phyloP scores from a whole-genome alignment of 2,329 filamentous ascomycete genomes.

The Phialophora verrucosa region DNA sequence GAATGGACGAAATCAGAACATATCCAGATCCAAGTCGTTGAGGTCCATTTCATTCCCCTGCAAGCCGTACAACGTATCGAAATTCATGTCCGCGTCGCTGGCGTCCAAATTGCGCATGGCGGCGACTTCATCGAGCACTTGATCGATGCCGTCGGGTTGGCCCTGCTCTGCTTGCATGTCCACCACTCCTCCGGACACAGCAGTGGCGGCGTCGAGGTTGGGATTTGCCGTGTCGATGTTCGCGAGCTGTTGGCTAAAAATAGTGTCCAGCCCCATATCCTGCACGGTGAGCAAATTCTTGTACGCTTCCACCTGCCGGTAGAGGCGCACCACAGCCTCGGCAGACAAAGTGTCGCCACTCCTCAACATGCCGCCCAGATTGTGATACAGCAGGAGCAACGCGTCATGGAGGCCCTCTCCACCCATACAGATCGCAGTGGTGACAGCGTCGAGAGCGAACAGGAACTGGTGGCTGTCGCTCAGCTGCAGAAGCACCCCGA shows the following conservation, averaged over 20 bases:
- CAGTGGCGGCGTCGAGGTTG: slow-evolving; percentile 43
- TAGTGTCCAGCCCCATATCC: slow-evolving; percentile 33
- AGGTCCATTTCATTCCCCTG: slow-evolving; percentile 36
- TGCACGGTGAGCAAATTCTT: slow-evolving; percentile 39
- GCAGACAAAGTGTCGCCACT: slow-evolving; percentile 52
- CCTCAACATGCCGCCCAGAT: slow-evolving; percentile 49
- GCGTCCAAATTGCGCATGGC: slow-evolving; percentile 35
- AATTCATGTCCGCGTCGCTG: slow-evolving; percentile 36
- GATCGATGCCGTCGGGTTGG: slow-evolving; percentile 38
- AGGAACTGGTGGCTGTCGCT: slow-evolving; percentile 49
- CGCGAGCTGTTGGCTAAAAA: slow-evolving; percentile 43
- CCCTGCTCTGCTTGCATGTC: slow-evolving; percentile 23
- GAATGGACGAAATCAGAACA: slow-evolving; percentile 30
- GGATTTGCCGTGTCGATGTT: slow-evolving; percentile 53
- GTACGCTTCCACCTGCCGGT: slow-evolving; percentile 52
- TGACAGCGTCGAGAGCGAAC: slow-evolving; percentile 52
- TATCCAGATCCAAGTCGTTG: slow-evolving; percentile 39
- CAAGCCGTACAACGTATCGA: slow-evolving; percentile 32
- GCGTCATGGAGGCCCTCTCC: slow-evolving; percentile 51
- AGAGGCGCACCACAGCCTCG: slow-evolving; percentile 52
- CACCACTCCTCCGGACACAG: slow-evolving; percentile 25
- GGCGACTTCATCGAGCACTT: slow-evolving; percentile 39
- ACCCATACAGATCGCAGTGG: slow-evolving; percentile 51
- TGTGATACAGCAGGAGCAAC: slow-evolving; percentile 47
- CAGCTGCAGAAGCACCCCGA: slow-evolving; percentile 53